Base-by-base conservation (phyloP, 164 flowering plant genomes). In the Buxus sempervirens region DNA sequence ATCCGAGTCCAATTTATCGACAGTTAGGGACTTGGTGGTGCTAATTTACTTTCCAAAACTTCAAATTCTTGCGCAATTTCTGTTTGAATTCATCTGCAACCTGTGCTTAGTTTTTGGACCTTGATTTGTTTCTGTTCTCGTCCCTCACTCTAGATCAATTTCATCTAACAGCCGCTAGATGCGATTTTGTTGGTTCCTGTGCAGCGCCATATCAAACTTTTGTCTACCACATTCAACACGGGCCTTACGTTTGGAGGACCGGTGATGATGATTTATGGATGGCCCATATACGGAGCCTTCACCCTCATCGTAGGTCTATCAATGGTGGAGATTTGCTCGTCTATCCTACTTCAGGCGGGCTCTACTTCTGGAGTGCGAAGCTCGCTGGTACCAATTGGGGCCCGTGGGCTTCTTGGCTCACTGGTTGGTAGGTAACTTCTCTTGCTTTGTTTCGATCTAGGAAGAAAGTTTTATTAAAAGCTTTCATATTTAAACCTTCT, bases 331-430 rank as follows among this genome's bases (percentile, higher is more conserved):
- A 88, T 90, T 51, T 86, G 93, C 70, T 90, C 96, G 12, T 70
- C 96, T 90, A 80, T 60, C 96, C 96, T 14, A 88, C 90, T 25
- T 85, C 96, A 14, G 93, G 89, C 21, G 96, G 96, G 13, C 89
- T 90, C 32, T 90, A 90, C 73, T 90, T 80, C 59, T 90, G 92
- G 95, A 85, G 89, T 65, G 90, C 89, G 0, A 83, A 78, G 85
- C 89, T 90, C 13, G 69, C 75, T 53, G 79, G 83, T 7, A 57
- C 63, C 36, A 21, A 73, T 0, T 84, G 84, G 85, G 89, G 81
- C 36, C 86, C 89, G 15, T 73, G 82, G 23, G 85, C 91, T 53
- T 78, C 89, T 25, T 87, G 89, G 89, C 51, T 85, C 65, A 85
- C 86, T 48, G 91, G 91, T 72, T 85, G 89, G 87, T 85, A 76